Evolutionary conservation across 2,329 filamentous ascomycete species (phyloP).

Genomic region (Corynespora cassiicola): DNA sequence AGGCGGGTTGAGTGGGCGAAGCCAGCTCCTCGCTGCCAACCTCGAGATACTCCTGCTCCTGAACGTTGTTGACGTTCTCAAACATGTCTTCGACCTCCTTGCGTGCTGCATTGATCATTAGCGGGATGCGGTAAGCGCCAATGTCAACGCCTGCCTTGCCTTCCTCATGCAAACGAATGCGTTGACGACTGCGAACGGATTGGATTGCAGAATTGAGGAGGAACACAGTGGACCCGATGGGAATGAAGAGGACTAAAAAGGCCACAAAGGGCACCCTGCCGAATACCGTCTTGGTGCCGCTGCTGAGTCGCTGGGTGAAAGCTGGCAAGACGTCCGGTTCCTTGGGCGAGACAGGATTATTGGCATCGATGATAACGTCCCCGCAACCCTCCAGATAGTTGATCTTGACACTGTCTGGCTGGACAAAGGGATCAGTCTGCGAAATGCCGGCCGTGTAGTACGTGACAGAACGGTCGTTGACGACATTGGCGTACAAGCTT

Average conservation of each 20-base stretch:
- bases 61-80: slow-evolving; percentile 72
- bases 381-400: slow-evolving; percentile 78
- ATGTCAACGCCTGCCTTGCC: slow-evolving; percentile 72
- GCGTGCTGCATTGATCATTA: slow-evolving; percentile 73
- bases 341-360: slow-evolving; percentile 64
- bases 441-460: slow-evolving; percentile 85
- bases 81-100: slow-evolving; percentile 79
- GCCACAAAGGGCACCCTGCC: slow-evolving; percentile 68
- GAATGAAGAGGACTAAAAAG: slow-evolving; percentile 73
- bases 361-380: slow-evolving; percentile 75
- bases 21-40: slow-evolving; percentile 55
- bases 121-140: slow-evolving; percentile 75
- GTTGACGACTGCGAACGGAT: slow-evolving; percentile 73
- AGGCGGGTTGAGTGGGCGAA: slow-evolving; percentile 29
- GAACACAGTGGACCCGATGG: slow-evolving; percentile 74
- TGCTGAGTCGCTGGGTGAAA: slow-evolving; percentile 44
- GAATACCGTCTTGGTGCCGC: slow-evolving; percentile 47
- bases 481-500: slow-evolving; percentile 82
- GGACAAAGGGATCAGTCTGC: slow-evolving; percentile 76
- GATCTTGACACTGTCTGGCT: slow-evolving; percentile 70
- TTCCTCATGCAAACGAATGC: slow-evolving; percentile 78
- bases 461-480: slow-evolving; percentile 82
- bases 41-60: slow-evolving; percentile 74
- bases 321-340: slow-evolving; percentile 38
- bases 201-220: slow-evolving; percentile 79